Base-by-base conservation (phyloP, 257 asterid species). In the Buddleja alternifolia region DNA sequence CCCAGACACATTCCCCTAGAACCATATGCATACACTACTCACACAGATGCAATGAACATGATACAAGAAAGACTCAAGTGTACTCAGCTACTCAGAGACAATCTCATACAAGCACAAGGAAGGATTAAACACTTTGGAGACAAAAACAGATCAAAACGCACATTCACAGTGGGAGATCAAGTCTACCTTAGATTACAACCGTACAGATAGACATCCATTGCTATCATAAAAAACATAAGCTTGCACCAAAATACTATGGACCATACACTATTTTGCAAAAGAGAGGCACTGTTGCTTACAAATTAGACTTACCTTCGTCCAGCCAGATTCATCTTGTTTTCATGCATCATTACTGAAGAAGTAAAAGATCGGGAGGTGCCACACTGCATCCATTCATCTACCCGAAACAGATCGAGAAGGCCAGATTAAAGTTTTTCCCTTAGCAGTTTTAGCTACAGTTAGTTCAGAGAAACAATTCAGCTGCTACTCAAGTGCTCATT, bases 1-100 rank as follows among this genome's bases (percentile, higher is more conserved):
- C n/a, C n/a, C n/a, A n/a, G n/a, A n/a, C n/a, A 15, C 0, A 0
- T 42, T 0, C 15, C 54, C 0, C 4, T 15, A 1, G 12, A 67
- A 0, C n/a, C 37, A 0, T 56, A 4, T 0, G 16, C 2, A n/a
- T n/a, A n/a, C n/a, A 63, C 3, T 0, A 0, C 16, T 1, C 55
- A 20, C 3, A 8, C 8, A 8, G 32, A 3, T 6, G 55, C 21
- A 2, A 3, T n/a, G 0, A 3, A 0, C 9, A 0, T 10, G 37
- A 11, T 53, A 0, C 60, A 53, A 3, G 71, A 56, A 1, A 10
- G 50, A 1, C 0, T 63, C 2, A 3, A 6, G 3, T 3, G 10
- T 7, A 20, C 17, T 1, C 12, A 44, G 0, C 0, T 4, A 0
- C 15, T 64, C 7, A 14, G 12, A 40, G 7, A 12, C 0, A 16